A percentile compares a stretch with the other conserved stretches of the same genome.
Conservation (phyloP, 257 asterid genomes). For the Oldenlandia corymbosa region DNA sequence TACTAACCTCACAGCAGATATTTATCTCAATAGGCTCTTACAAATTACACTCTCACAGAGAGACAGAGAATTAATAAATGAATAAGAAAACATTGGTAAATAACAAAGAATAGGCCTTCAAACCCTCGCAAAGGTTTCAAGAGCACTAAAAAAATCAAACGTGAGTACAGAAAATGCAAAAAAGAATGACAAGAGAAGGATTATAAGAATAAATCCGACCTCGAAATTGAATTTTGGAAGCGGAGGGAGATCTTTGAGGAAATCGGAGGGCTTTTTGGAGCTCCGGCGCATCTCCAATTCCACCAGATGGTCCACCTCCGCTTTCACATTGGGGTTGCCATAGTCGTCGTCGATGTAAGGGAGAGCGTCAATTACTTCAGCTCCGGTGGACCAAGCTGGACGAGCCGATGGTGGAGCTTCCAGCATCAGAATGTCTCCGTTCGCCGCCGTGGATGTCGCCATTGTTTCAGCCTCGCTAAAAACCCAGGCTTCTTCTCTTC, state of each 20-base stretch:
- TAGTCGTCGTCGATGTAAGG: conserved; percentile 97
- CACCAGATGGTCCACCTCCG: conserved; percentile 83
- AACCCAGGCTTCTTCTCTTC: neutral
- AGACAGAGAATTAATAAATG: neutral
- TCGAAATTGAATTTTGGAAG: conserved; percentile 55
- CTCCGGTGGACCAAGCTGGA: conserved; percentile 35
- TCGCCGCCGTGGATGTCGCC: conserved; percentile 30
- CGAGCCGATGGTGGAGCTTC: conserved; percentile 72
- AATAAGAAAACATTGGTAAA: neutral
- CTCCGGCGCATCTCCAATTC: conserved; percentile 94
- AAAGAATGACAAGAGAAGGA: neutral
- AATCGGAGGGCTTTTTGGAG: conserved; percentile 84
- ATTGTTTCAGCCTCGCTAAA: conserved; percentile 6
- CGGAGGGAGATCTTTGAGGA: conserved; percentile 84
- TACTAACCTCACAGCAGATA: neutral
- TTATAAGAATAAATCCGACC: conserved; percentile 28
- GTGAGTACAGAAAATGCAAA: neutral
- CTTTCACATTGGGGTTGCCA: conserved; percentile 65
- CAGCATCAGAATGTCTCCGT: conserved; percentile 57
- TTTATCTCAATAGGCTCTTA: neutral
- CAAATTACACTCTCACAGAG: neutral
- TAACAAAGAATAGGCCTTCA: neutral
- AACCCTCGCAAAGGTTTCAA: conserved; percentile 9
- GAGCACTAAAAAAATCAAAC: neutral
- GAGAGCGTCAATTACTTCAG: conserved; percentile 73